Conservation (phyloP, 192 early-diverging fungal genomes). For the Coemansia sp. region DNA sequence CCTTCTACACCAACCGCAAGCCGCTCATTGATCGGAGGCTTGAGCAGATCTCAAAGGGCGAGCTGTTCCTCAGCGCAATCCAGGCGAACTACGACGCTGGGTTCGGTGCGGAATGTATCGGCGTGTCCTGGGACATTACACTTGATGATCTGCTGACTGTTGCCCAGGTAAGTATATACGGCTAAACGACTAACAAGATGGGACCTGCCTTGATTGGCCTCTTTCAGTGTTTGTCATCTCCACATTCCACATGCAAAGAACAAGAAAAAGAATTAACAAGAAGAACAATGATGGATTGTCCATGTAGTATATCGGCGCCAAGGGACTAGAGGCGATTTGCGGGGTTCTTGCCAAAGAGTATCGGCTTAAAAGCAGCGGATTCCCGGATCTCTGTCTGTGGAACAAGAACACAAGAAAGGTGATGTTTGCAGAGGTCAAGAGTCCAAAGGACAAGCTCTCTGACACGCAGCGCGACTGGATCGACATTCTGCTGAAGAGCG, state of each 20-base stretch:
- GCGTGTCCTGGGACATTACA: constrained; percentile 47
- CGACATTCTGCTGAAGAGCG: constrained; percentile 57
- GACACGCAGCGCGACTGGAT: constrained; percentile 72
- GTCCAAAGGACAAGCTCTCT: constrained; percentile 68
- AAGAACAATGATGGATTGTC: not conserved
- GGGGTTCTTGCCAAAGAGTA: constrained; percentile 64
- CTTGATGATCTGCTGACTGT: constrained; percentile 28
- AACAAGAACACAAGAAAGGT: constrained; percentile 57
- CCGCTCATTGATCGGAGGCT: constrained; percentile 43
- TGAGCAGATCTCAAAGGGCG: constrained; percentile 27
- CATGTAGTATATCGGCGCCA: constrained; percentile 60
- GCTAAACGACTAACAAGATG: no score
- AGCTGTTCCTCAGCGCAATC: constrained; percentile 18
- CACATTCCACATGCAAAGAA: no score
- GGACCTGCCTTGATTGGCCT: not conserved
- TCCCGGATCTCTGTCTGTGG: constrained; percentile 75
- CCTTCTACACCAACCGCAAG: constrained; percentile 62
- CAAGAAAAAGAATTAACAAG: not conserved
- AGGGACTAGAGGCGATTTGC: constrained; percentile 60
- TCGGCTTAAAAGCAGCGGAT: constrained; percentile 61
- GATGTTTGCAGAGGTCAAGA: constrained; percentile 69
- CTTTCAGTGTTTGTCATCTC: no score
- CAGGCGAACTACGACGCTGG: constrained; percentile 20
- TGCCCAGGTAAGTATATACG: constrained; percentile 24
- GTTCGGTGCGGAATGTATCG: constrained; percentile 34